Evolutionary conservation across 768 basidiomycete species (phyloP), one percentile per base, ranked within the genome.

Genomic region (Leccinum ochraceum): DNA sequence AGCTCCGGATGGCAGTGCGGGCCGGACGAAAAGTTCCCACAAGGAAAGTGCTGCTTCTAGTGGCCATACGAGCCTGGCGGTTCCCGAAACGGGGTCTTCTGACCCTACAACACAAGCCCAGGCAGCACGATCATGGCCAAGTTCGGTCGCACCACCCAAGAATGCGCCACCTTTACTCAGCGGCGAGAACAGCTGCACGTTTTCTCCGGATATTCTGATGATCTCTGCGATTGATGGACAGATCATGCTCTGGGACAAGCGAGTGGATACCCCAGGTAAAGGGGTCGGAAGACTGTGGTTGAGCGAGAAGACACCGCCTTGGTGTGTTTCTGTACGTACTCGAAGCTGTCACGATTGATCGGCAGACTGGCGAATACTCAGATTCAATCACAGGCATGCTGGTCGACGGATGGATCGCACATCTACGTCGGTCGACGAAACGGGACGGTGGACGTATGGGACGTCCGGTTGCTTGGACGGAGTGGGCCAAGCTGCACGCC

Each of bases 151-250:
- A 14, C 80, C 84, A 24, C 88, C 90, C 0, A 92, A 88, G 70
- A 89, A 87, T 62, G 89, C 89, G 7, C 90, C 89, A 28, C 89
- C 91, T 0, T 74, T 92, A 20, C 76, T 97, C 36, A 85, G 90
- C 63, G 75, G 83, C 0, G 70, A 79, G 10, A 78, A 77, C 11
- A 93, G 87, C 66, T 71, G 81, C 13, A 76, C 80, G 11, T 92
- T 86, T 74, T 95, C 94, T 9, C 77, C 88, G 9, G 93, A 98
- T 70, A 70, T 96, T 20, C 74, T 98, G 28, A 82, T 99, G 84
- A 94, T 92, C 10, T 88, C 92, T 32, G 88, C 87, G 9, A 89
- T 96, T 65, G 95, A 98, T 67, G 96, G 97, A 2, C 92, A 95
- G 70, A 84, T 98, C 16, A 83, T 95, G 52, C 73, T 99, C 13